These are phyloP conservation scores for Hyaloscypha finlandica DNA, from an alignment of 495 filamentous ascomycete species.

Conservation along the genomic window DNA sequence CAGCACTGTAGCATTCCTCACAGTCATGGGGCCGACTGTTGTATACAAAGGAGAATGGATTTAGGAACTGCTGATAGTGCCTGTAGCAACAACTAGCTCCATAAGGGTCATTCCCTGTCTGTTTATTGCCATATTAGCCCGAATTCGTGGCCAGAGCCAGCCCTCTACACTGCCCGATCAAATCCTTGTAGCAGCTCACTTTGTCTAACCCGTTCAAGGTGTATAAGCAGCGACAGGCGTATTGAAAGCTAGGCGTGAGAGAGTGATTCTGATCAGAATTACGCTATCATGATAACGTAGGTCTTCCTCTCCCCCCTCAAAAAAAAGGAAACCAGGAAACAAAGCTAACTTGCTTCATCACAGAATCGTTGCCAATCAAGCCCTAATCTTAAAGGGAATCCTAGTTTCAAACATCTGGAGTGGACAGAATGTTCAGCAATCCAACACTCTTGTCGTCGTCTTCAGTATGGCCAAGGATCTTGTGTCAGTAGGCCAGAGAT, in stretches of 20 bases:
- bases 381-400: slow-evolving; percentile 37
- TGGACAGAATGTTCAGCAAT: slow-evolving; percentile 46
- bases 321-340: background rate
- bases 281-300: slow-evolving; percentile 46
- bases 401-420: slow-evolving; percentile 51
- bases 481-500: slow-evolving; percentile 38
- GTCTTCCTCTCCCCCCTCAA: background rate
- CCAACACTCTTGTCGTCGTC: slow-evolving; percentile 43
- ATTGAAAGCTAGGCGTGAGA: no score
- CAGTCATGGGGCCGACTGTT: background rate
- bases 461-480: slow-evolving; percentile 47
- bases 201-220: background rate
- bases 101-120: background rate
- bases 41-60: background rate
- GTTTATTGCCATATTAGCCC: background rate
- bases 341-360: background rate
- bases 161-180: background rate
- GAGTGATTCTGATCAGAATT: slow-evolving; percentile 40
- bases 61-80: background rate
- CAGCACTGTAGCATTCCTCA: background rate
- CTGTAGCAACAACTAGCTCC: background rate
- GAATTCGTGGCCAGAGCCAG: background rate
- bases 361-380: slow-evolving; percentile 41
- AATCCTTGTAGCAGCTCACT: background rate
- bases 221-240: no score